Base-by-base conservation (phyloP, 495 filamentous ascomycete species). In the Antarctomyces pellizariae region DNA sequence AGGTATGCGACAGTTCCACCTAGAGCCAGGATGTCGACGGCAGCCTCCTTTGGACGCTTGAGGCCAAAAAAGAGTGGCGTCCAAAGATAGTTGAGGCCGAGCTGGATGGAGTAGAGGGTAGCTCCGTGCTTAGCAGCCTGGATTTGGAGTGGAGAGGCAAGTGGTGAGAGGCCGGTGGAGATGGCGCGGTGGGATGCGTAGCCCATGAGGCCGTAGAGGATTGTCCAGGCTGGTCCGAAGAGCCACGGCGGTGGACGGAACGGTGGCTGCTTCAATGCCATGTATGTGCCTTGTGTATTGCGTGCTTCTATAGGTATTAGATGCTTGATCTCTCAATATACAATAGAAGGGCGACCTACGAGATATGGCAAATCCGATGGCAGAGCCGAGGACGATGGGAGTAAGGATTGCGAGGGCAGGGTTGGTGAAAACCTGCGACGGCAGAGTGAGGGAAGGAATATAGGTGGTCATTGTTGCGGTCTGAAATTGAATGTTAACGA, bases 41-140 rank as follows among this genome's bases (percentile, higher is more conserved):
- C 61, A 1, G 80, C 82, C 42, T 67, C 62, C 31, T 68, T 59
- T 2, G 79, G 76, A 13, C 64, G 59, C 20, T 65, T 60, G 17
- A 73, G 36, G 1, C 61, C 58, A 43, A 90, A 92, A 59, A 93
- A 95, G 5, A 92, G 61, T 1, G 84, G 84, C 78, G 86, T 92
- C 79, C 77, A 95, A 25, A 72, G 44, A 11, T 86, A 50, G 45
- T 93, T 92, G 8, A 92, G 49, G 11, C 56, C 71, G 5, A 93
- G 69, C 43, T 92, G 83, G 24, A 71, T 63, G 4, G 71, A 74
- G 54, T 90, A 93, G 9, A 90, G 57, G 0, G 71, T 74, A 19
- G 67, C 59, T 25, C 70, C 66, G 41, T 73, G 64, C 48, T 64
- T 42, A 28, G 47, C 46, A 11, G 29, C 21, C 18, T 42, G 39